Conservation (phyloP, 352 stramenopile genomes). For the Globisporangium emineosum region DNA sequence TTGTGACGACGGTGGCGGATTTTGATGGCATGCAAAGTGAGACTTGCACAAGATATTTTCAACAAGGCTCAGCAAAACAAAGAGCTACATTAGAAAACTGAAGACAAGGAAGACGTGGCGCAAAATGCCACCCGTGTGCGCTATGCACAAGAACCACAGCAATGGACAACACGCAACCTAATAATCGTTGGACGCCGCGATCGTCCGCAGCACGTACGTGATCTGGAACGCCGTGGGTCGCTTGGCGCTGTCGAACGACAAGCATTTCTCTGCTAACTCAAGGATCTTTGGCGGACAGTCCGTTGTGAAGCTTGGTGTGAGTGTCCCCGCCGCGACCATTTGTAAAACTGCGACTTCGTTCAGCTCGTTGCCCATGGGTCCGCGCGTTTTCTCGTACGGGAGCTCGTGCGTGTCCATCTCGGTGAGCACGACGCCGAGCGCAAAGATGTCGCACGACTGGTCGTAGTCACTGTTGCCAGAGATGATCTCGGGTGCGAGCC, state of each 20-base stretch:
- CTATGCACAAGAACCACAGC: background rate
- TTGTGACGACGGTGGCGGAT: conserved; percentile 5
- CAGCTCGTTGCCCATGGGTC: conserved; percentile 24
- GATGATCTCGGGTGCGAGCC: conserved; percentile 37
- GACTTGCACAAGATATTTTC: background rate
- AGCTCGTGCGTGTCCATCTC: conserved; percentile 44
- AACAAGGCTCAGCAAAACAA: background rate
- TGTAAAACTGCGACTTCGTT: conserved; percentile 37
- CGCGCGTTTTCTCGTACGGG: conserved; percentile 32
- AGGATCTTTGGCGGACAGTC: conserved; percentile 25
- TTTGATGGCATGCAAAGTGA: background rate
- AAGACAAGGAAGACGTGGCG: background rate
- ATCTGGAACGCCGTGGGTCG: conserved; percentile 36
- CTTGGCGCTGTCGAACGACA: conserved; percentile 24
- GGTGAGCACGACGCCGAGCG: conserved; percentile 34
- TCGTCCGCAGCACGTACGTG: conserved; percentile 28
- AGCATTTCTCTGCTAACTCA: conserved; percentile 29
- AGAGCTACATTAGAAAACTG: background rate
- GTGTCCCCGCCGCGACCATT: conserved; percentile 31
- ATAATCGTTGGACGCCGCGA: conserved; percentile 23
- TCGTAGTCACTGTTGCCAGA: conserved; percentile 34
- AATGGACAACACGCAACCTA: conserved; percentile 1
- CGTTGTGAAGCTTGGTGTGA: conserved; percentile 29
- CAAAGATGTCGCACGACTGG: conserved; percentile 33
- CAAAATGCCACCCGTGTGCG: background rate